These are phyloP conservation scores for Colletotrichum simmondsii DNA, from an alignment of 2,329 filamentous ascomycete species.

Conservation along the genomic window DNA sequence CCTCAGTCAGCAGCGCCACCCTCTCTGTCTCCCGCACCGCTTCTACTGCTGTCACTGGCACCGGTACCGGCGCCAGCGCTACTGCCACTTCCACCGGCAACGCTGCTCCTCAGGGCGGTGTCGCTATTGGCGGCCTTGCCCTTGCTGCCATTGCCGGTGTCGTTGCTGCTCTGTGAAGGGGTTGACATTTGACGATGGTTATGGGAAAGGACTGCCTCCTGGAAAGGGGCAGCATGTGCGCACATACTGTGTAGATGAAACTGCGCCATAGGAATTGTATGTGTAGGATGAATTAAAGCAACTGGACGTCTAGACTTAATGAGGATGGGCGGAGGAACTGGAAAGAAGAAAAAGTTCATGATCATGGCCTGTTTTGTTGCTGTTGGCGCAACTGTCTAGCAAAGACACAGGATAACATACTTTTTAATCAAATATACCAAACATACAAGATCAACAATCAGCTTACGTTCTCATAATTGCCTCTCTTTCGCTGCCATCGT, in stretches of 20 bases:
- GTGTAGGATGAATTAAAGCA: conserved; percentile 3
- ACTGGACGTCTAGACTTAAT: conserved; percentile 12
- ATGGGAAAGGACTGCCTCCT: background rate
- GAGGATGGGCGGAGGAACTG: background rate
- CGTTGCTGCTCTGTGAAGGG: conserved; percentile 23
- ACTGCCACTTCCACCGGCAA: conserved; percentile 8
- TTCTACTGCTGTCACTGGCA: background rate
- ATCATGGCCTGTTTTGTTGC: conserved; percentile 15
- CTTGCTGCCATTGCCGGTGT: conserved; percentile 26
- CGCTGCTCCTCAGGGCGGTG: conserved; percentile 15
- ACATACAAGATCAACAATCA: background rate
- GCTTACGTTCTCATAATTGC: background rate
- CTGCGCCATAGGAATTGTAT: background rate
- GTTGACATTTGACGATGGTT: too few relatives aligned
- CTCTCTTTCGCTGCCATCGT: background rate
- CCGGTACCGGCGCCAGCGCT: conserved; percentile 17
- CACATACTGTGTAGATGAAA: background rate
- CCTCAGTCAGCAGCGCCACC: background rate
- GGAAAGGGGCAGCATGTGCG: background rate
- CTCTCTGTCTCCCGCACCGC: background rate
- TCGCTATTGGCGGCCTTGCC: conserved; percentile 18
- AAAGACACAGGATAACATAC: conserved; percentile 9
- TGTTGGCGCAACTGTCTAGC: background rate
- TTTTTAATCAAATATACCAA: conserved; percentile 17
- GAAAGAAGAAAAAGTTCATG: conserved; percentile 6